Evolutionary conservation across 345 rosid species (phyloP), one percentile per base, ranked within the genome.

Genomic region (Citrus australasica): DNA sequence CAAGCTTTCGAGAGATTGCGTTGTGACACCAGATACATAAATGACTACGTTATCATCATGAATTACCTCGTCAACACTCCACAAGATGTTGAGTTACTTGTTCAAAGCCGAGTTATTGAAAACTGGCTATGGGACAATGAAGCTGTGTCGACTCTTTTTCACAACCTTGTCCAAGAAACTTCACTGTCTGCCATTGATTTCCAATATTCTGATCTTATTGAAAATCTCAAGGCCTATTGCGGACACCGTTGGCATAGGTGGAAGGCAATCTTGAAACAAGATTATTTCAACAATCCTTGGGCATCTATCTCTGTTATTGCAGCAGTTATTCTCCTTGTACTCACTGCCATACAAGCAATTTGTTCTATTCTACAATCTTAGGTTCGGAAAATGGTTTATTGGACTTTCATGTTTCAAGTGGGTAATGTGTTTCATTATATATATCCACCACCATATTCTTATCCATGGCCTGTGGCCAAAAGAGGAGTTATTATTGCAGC

Each of bases 241-340:
- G 10, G 3, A 38, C 63, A 0, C 2, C 74, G 56, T 27, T 25
- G 72, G 79, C 27, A 82, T 58, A 62, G 17, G 56, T 82, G 84
- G 84, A 73, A 35, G 53, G 82, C 78, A 16, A 78, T 11, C 78
- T 48, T 48, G 53, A 48, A 48, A 48, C 53, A 48, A 48, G 53
- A 48, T 48, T 48, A 48, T 13, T 48, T 81, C 56, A 55, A 17
- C 2, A 78, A 16, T 72, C 84, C 86, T 10, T 83, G 86, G 86
- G 37, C 73, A 0, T 3, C 9, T 14, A 42, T 75, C 19, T 48
- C 53, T 14, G 53, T 48, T 48, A 48, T 48, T 48, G 53, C 53
- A 14, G 53, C 53, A 10, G 53, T 48, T 48, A 48, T 13, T 48
- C 53, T 48, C 53, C 53, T 48, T 48, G 5, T 48, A 48, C 53